Conservation (phyloP, 768 basidiomycete genomes). For the Psilocybe tampanensis region DNA sequence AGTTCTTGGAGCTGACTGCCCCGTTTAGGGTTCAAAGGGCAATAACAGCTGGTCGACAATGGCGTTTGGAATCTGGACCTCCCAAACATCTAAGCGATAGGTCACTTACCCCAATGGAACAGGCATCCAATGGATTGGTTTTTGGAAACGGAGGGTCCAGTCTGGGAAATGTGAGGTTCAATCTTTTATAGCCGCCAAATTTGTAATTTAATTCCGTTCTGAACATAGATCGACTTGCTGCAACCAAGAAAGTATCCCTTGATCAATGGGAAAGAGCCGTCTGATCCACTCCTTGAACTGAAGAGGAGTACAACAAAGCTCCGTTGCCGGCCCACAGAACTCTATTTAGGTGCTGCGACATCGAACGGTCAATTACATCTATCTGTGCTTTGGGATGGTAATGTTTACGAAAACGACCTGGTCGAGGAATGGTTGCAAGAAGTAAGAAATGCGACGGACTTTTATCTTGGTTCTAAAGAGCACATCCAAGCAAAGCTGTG, state of each 20-base stretch:
- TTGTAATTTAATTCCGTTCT: not conserved
- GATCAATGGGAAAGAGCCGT: conserved; percentile 7
- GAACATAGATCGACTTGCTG: conserved; percentile 36
- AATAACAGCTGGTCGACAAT: conserved; percentile 17
- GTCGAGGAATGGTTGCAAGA: conserved; percentile 53
- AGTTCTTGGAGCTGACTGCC: conserved; percentile 31
- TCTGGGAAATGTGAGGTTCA: conserved; percentile 42
- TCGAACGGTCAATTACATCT: conserved; percentile 33
- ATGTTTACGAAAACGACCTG: conserved; percentile 43
- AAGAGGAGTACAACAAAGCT: conserved; percentile 26
- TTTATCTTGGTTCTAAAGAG: conserved; percentile 29
- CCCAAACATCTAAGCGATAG: conserved; percentile 10
- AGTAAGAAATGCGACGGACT: conserved; percentile 32
- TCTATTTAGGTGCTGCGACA: conserved; percentile 48
- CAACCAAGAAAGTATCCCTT: conserved; percentile 40
- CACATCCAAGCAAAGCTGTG: conserved; percentile 7
- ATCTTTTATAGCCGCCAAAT: not conserved
- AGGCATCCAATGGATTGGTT: conserved; percentile 25
- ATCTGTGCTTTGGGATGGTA: conserved; percentile 42
- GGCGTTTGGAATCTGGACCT: conserved; percentile 14
- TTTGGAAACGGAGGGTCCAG: conserved; percentile 36
- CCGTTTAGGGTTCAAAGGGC: conserved; percentile 26
- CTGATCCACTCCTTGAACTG: conserved; percentile 19
- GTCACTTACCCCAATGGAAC: conserved; percentile 27
- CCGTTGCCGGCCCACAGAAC: conserved; percentile 46